phyloP scores from a whole-genome alignment of 768 basidiomycete genomes.

The Coprinopsis strossmayeri region DNA sequence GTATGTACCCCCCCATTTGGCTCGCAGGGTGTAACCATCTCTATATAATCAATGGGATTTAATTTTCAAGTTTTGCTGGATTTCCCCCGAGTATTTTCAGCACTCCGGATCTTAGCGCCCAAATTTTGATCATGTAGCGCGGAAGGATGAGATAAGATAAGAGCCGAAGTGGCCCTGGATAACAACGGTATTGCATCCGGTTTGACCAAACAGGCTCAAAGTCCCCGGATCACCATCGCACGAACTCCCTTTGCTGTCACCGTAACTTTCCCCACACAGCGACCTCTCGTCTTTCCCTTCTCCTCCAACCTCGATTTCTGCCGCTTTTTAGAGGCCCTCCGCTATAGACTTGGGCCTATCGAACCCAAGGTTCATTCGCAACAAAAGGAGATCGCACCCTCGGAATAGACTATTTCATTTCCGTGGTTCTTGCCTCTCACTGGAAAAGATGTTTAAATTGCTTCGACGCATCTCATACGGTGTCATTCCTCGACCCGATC shows the following conservation, averaged over 20 bases:
- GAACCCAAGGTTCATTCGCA: neutral
- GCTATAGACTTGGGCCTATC: neutral
- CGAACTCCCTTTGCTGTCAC: conserved; percentile 4
- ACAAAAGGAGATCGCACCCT: neutral
- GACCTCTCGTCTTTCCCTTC: neutral
- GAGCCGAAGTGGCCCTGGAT: too few relatives aligned
- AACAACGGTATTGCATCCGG: too few relatives aligned
- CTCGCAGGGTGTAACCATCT: too few relatives aligned
- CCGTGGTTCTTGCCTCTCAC: neutral
- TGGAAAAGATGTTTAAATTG: conserved; percentile 55
- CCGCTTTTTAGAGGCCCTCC: neutral
- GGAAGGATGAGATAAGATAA: too few relatives aligned
- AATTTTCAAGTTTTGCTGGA: too few relatives aligned
- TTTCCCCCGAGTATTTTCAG: too few relatives aligned
- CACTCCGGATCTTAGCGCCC: too few relatives aligned
- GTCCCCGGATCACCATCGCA: conserved; percentile 2
- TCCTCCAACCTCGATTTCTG: neutral
- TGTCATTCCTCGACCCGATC: conserved; percentile 62
- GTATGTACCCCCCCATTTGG: too few relatives aligned
- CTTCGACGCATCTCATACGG: conserved; percentile 67
- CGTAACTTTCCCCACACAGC: conserved; percentile 7
- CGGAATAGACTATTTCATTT: neutral
- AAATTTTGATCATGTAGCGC: too few relatives aligned
- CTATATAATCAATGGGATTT: too few relatives aligned
- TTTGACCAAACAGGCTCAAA: conserved; percentile 7